phyloP scores from a whole-genome alignment of 805 yeast species.

The Naumovozyma baii region DNA sequence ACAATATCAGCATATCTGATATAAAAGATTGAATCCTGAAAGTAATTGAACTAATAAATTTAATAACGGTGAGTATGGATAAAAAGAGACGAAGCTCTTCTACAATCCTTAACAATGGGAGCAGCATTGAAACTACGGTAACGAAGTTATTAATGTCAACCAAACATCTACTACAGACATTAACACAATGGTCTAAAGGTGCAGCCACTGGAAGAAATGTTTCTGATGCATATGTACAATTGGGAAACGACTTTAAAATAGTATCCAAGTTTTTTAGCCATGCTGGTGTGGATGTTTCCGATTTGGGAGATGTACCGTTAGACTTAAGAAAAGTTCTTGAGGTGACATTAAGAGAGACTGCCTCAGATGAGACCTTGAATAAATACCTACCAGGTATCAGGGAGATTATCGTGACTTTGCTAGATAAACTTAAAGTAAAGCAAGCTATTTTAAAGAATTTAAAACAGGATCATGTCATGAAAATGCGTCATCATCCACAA shows the following conservation, averaged over 20 bases:
- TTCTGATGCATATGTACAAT: slow-evolving; percentile 79
- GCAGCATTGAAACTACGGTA: slow-evolving; percentile 66
- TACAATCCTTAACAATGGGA: neutral
- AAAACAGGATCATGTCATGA: slow-evolving; percentile 13
- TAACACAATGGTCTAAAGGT: slow-evolving; percentile 83
- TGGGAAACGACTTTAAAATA: slow-evolving; percentile 88
- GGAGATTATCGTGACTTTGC: slow-evolving; percentile 69
- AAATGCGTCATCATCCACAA: slow-evolving; percentile 8
- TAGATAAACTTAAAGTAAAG: slow-evolving; percentile 72
- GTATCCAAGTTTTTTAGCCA: slow-evolving; percentile 70
- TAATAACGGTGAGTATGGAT: neutral
- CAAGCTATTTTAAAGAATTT: slow-evolving; percentile 40
- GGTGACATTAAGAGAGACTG: slow-evolving; percentile 73
- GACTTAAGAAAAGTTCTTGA: slow-evolving; percentile 72
- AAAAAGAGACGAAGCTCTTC: neutral
- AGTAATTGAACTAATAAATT: too few species aligned
- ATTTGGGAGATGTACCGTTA: slow-evolving; percentile 85
- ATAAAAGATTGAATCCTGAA: too few species aligned
- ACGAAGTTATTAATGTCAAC: slow-evolving; percentile 77
- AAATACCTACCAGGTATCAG: slow-evolving; percentile 74
- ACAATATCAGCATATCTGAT: too few species aligned
- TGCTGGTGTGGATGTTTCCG: slow-evolving; percentile 73
- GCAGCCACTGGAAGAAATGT: slow-evolving; percentile 76
- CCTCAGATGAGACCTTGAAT: slow-evolving; percentile 75
- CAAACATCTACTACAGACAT: slow-evolving; percentile 72